phyloP scores from a whole-genome alignment of 176 grass and related monocot genomes.

The Poa pratensis region DNA sequence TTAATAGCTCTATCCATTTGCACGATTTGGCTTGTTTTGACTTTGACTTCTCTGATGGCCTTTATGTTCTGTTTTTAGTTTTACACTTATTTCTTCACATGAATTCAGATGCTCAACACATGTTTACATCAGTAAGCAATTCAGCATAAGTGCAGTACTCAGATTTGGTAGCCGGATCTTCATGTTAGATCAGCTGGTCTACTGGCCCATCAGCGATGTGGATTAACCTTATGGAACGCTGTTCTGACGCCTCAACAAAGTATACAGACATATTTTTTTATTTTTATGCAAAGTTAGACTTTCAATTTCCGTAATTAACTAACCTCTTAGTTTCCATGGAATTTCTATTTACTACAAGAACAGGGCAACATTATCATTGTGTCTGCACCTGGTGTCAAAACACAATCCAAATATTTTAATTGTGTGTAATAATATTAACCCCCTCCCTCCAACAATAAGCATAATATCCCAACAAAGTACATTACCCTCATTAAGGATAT shows the following conservation, averaged over 20 bases:
- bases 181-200: background rate
- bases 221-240: background rate
- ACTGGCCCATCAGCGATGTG: background rate
- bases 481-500: no score
- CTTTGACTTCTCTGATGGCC: background rate
- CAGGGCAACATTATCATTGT: background rate
- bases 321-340: background rate
- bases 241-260: background rate
- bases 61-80: background rate
- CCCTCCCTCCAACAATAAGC: background rate
- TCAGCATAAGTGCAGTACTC: background rate
- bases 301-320: background rate
- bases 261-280: background rate
- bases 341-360: background rate
- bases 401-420: background rate
- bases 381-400: background rate
- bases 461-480: no score
- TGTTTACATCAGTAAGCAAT: background rate
- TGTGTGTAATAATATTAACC: background rate
- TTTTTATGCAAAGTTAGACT: background rate
- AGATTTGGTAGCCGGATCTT: background rate
- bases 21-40: background rate
- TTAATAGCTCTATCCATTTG: background rate
- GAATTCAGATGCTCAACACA: slow-evolving; percentile 12
- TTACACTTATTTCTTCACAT: background rate